Conservation (phyloP, 2,329 filamentous ascomycete genomes). For the Exophiala sp. region DNA sequence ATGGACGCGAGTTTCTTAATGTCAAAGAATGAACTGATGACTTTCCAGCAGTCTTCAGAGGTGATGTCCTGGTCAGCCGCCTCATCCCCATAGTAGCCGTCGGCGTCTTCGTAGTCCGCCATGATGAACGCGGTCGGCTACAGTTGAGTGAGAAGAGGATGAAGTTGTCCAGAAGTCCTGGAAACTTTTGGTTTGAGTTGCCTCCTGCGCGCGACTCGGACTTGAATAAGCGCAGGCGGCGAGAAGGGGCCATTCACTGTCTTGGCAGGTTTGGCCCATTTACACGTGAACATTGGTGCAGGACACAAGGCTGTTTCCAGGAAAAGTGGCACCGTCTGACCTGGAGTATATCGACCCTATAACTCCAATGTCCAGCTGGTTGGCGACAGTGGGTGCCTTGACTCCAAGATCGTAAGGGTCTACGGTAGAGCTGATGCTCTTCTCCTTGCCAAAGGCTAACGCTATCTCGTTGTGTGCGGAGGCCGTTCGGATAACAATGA, state of each 20-base stretch:
- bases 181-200: constrained; percentile 1
- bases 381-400: too few species aligned
- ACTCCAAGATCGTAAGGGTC: too few species aligned
- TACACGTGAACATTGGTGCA: not conserved
- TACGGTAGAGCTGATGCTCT: too few species aligned
- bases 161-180: not conserved
- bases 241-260: not conserved
- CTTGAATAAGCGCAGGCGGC: not conserved
- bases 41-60: constrained; percentile 96
- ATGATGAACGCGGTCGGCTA: constrained; percentile 34
- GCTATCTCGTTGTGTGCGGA: too few species aligned
- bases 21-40: constrained; percentile 96
- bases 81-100: constrained; percentile 61
- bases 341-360: too few species aligned
- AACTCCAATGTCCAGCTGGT: too few species aligned
- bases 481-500: too few species aligned
- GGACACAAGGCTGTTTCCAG: not conserved
- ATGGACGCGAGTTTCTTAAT: constrained; percentile 93
- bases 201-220: not conserved
- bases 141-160: not conserved
- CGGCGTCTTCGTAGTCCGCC: constrained; percentile 53
- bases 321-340: not conserved
- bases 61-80: constrained; percentile 69
- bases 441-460: too few species aligned
- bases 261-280: constrained; percentile 1